Evolutionary conservation across 805 yeast genomes (phyloP), one percentile per base, ranked within the genome.

Genomic region (Candida boleticola): DNA sequence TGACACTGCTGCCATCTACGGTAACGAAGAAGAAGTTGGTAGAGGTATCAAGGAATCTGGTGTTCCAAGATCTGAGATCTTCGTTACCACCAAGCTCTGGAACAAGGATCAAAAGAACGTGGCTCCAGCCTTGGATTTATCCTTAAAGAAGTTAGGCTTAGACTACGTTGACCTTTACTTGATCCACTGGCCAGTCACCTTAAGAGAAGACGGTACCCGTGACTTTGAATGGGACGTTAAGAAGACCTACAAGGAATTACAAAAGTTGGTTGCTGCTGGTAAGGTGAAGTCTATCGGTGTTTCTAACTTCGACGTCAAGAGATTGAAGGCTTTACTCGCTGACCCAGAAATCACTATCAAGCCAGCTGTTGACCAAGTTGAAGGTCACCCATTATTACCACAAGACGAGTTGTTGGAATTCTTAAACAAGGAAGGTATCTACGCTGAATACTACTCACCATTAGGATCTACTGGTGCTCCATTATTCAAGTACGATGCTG

Each of bases 101-200:
- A 66, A 71, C 48, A 63, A 76, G 9, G 71, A 71, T 53, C 79
- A 78, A 66, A 54, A 66, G 48, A 57, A 66, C 43, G 81, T 80
- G 11, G 74, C 53, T 22, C 65, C 56, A 20, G 83, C 82, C 5
- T 62, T 85, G 36, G 72, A 79, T 11, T 63, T 61, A 39, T 81
- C 89, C 5, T 68, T 85, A 56, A 52, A 71, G 52, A 77, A 81
- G 53, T 67, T 85, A 49, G 82, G 82, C 0, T 55, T 84, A 50
- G 90, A 83, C 39, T 86, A 86, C 54, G 81, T 86, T 38, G 95
- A 86, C 57, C 65, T 86, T 45, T 79, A 80, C 57, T 70, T 86
- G 55, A 73, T 85, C 59, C 95, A 87, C 64, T 87, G 92, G 92
- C 95, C 95, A 7, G 27, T 30, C n/a, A 29, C 45, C 10, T 55